phyloP scores from a whole-genome alignment of 1,284 basidiomycete species.

The Uromyces viciae-fabae region DNA sequence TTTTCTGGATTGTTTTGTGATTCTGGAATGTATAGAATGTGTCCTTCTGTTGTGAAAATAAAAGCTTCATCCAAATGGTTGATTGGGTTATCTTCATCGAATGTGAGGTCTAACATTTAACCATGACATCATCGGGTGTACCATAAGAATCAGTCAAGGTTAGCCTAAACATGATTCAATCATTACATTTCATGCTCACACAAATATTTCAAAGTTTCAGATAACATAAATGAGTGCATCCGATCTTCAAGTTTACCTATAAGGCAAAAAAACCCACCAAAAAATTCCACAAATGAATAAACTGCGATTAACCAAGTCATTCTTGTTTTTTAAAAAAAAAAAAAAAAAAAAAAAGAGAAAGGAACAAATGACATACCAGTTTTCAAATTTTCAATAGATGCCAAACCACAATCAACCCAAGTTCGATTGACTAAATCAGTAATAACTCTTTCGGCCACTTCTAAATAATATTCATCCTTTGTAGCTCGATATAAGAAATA shows the following conservation, averaged over 20 bases:
- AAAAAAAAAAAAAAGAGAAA: neutral
- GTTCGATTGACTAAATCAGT: constrained; percentile 69
- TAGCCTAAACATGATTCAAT: neutral
- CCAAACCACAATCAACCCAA: constrained; percentile 77
- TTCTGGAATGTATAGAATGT: constrained; percentile 67
- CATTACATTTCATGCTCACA: constrained; percentile 57
- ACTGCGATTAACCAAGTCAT: neutral
- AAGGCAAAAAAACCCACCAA: neutral
- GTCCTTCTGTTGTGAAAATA: constrained; percentile 88
- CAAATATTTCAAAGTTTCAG: constrained; percentile 71
- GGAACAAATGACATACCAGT: constrained; percentile 64
- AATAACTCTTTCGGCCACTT: constrained; percentile 78
- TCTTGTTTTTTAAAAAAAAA: no score
- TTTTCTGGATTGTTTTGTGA: neutral
- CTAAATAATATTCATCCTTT: constrained; percentile 80
- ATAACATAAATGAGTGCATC: constrained; percentile 88
- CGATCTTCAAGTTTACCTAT: constrained; percentile 66
- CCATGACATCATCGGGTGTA: constrained; percentile 61
- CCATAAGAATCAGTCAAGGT: neutral
- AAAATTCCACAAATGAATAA: constrained; percentile 1
- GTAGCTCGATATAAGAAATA: constrained; percentile 92
- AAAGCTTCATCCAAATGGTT: constrained; percentile 72
- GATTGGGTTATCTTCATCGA: constrained; percentile 75
- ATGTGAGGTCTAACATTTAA: constrained; percentile 69
- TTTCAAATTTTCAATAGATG: constrained; percentile 72